Percentiles rank a stretch among this genome's conserved stretches.
These are phyloP conservation scores for Tilletia horrida DNA, from an alignment of 1,284 basidiomycete genomes.

Conservation along the genomic window DNA sequence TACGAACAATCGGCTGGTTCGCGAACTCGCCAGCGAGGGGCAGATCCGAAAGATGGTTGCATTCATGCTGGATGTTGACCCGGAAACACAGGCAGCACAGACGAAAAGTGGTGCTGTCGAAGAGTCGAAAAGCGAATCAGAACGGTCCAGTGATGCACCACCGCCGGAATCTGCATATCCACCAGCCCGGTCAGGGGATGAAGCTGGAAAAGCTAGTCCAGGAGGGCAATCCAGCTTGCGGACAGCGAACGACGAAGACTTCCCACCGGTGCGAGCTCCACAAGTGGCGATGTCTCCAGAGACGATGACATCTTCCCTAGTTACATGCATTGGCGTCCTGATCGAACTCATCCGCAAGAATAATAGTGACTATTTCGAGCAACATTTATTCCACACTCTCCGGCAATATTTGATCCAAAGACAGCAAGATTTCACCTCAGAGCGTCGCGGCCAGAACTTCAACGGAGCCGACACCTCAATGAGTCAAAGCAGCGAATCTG, in stretches of 20 bases:
- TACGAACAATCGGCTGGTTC: constrained; percentile 71
- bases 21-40: constrained; percentile 77
- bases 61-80: constrained; percentile 67
- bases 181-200: constrained; percentile 25
- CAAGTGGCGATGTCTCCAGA: constrained; percentile 58
- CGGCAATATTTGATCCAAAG: constrained; percentile 83
- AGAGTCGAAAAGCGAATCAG: background rate
- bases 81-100: constrained; percentile 30
- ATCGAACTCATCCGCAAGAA: constrained; percentile 97
- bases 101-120: background rate
- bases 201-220: constrained; percentile 22
- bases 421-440: constrained; percentile 64
- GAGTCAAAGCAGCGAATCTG: constrained; percentile 17
- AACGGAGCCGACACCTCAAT: constrained; percentile 16
- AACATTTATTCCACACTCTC: constrained; percentile 92
- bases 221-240: background rate
- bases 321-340: constrained; percentile 82
- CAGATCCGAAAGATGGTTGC: constrained; percentile 71
- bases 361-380: constrained; percentile 98
- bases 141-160: background rate
- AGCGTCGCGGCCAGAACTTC: constrained; percentile 27
- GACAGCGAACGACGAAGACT: constrained; percentile 16
- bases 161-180: background rate
- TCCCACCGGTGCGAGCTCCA: constrained; percentile 40
- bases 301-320: constrained; percentile 79